Base-by-base conservation (phyloP, 1,139 yeast species). In the Taphrina wiesneri region DNA sequence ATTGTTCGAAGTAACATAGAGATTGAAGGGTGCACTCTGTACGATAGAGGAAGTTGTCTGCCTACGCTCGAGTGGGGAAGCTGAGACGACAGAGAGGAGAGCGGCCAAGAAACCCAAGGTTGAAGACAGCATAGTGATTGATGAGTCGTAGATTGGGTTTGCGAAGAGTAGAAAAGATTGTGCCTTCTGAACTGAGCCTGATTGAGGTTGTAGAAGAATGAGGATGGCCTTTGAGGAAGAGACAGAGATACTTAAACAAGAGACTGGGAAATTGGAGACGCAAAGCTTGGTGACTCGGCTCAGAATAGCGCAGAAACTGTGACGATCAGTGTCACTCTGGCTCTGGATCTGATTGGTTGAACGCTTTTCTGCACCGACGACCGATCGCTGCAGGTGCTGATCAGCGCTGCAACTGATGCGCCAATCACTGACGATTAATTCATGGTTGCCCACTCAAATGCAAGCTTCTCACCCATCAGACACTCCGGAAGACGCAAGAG, bases 21-120 rank as follows among this genome's bases (percentile, higher is more conserved):
- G 64, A 15, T 28, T 45, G 36, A 60, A 60, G 4, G 64, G 64
- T 6, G 39, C 39, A 15, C 45, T 52, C 17, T 17, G 26, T 13
- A 11, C 28, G 28, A 26, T 36, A 49, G 53, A 9, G 23, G 53
- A 26, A 3, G 2, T 11, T 5, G 15, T 19, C 49, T 36, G 28
- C 15, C 32, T 25, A 9, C 34, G 32, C 3, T 3, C 49, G 15
- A 15, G 5, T 23, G 59, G 36, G 7, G 47, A 11, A 7, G 49
- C 30, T 2, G 15, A 39, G 5, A 15, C 49, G 32, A 15, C 36
- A 25, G 36, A 26, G 36, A 17, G 11, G 36, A 49, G 36, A 17
- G 23, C 36, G 25, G 36, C 21, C 13, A 49, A 15, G n/a, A 49
- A 25, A 17, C 51, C 21, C 15, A 39, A 39, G 3, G 13, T 19